Conservation (phyloP, 2,329 filamentous ascomycete species). For the Pyricularia sp. region DNA sequence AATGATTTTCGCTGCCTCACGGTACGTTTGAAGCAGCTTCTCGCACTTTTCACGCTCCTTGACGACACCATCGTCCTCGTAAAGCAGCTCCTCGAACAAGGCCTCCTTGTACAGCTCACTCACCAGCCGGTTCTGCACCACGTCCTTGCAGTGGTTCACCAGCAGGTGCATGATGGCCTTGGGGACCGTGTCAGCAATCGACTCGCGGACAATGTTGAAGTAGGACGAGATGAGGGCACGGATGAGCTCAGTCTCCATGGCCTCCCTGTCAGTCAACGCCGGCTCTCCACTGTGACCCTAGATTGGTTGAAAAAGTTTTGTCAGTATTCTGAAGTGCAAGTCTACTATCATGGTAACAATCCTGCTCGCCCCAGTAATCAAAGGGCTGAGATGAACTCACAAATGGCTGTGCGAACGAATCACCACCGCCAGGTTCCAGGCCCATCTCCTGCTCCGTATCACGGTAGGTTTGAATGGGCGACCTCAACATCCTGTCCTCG, state of each 20-base stretch:
- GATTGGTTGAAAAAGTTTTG: not conserved
- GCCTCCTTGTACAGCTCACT: conserved; percentile 91
- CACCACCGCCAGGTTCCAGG: conserved; percentile 17
- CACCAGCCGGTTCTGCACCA: conserved; percentile 92
- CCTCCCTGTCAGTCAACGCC: conserved; percentile 87
- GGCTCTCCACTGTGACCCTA: conserved; percentile 61
- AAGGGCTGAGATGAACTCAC: conserved; percentile 34
- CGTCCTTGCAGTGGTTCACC: conserved; percentile 97
- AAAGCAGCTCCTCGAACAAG: conserved; percentile 84
- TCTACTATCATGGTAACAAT: not conserved
- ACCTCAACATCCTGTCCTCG: conserved; percentile 48
- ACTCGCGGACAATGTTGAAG: conserved; percentile 98
- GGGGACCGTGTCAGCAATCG: conserved; percentile 96
- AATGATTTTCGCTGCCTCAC: conserved; percentile 96
- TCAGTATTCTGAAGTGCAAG: not conserved
- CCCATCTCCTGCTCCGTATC: conserved; percentile 6
- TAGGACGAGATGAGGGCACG: conserved; percentile 94
- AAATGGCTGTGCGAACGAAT: conserved; percentile 43
- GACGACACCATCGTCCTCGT: conserved; percentile 96
- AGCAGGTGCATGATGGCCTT: conserved; percentile 98
- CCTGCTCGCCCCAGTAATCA: not conserved
- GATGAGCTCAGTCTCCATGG: conserved; percentile 95
- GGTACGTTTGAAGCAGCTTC: conserved; percentile 88
- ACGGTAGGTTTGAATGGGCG: conserved; percentile 27
- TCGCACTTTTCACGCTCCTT: conserved; percentile 80